Conservation (phyloP, 192 early-diverging fungal genomes). For the Anaeromyces robustus region DNA sequence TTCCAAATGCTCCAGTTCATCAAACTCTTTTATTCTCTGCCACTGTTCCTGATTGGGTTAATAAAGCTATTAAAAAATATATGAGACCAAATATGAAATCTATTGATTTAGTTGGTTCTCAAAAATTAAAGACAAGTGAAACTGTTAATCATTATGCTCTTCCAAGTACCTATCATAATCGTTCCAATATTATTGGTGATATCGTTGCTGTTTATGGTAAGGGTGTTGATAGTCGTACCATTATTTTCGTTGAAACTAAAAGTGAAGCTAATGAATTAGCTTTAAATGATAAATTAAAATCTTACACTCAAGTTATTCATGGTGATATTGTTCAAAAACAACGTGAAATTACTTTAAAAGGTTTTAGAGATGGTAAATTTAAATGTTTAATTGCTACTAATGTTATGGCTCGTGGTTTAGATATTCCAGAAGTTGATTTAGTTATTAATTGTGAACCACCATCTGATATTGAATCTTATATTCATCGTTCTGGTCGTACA, state of each 20-base stretch:
- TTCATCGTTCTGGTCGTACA: constrained; percentile 88
- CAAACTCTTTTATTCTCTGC: constrained; percentile 78
- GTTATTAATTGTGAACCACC: constrained; percentile 95
- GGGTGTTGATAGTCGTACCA: constrained; percentile 43
- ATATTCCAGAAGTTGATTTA: constrained; percentile 91
- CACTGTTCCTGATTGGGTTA: constrained; percentile 68
- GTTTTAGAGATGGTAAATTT: constrained; percentile 73
- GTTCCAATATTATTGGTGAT: constrained; percentile 83
- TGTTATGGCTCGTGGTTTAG: constrained; percentile 86
- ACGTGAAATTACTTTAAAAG: constrained; percentile 64
- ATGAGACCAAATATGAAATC: constrained; percentile 40
- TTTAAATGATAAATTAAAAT: constrained; percentile 55
- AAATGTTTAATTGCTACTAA: constrained; percentile 81
- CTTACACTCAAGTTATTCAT: constrained; percentile 66
- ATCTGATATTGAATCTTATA: constrained; percentile 82
- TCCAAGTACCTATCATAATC: constrained; percentile 73
- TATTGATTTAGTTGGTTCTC: constrained; percentile 67
- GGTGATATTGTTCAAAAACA: constrained; percentile 70
- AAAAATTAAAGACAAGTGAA: constrained; percentile 78
- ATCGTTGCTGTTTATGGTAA: constrained; percentile 79
- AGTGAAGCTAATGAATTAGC: constrained; percentile 69
- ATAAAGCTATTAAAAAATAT: constrained; percentile 30
- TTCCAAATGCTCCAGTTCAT: constrained; percentile 9
- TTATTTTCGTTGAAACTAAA: constrained; percentile 94
- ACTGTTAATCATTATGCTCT: constrained; percentile 74